Conservation (phyloP, 352 stramenopile genomes). For the Pythium vanterpoolii region DNA sequence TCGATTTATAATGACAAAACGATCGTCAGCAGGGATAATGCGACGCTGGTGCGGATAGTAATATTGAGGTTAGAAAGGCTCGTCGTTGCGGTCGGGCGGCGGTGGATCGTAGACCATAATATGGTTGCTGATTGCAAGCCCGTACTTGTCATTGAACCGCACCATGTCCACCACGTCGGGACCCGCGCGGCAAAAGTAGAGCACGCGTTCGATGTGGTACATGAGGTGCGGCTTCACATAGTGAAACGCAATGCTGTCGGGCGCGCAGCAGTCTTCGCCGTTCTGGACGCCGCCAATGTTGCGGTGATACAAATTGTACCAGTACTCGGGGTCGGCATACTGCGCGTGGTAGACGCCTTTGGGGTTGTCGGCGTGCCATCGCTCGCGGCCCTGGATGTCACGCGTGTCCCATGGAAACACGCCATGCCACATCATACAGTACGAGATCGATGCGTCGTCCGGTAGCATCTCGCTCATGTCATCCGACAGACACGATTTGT, state of each 20-base stretch:
- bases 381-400: slow-evolving; percentile 61
- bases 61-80: no score
- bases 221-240: slow-evolving; percentile 71
- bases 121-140: slow-evolving; percentile 39
- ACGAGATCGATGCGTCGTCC: slow-evolving; percentile 78
- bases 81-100: no score
- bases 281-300: slow-evolving; percentile 61
- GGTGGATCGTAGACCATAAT: slow-evolving; percentile 12
- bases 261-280: slow-evolving; percentile 46
- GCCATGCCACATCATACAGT: slow-evolving; percentile 83
- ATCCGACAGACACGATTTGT: slow-evolving; percentile 64
- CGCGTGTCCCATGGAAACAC: slow-evolving; percentile 73
- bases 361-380: slow-evolving; percentile 73
- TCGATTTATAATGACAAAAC: no score
- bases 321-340: slow-evolving; percentile 46
- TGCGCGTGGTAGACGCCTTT: slow-evolving; percentile 65
- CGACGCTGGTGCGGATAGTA: no score
- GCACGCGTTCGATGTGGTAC: slow-evolving; percentile 70
- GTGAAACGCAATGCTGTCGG: slow-evolving; percentile 75
- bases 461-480: slow-evolving; percentile 67
- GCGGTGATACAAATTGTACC: slow-evolving; percentile 72
- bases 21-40: no score
- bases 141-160: slow-evolving; percentile 56
- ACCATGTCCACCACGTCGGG: slow-evolving; percentile 41
- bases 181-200: slow-evolving; percentile 63